Conservation (phyloP, 305 asterid species). For the Fraxinus nigra region DNA sequence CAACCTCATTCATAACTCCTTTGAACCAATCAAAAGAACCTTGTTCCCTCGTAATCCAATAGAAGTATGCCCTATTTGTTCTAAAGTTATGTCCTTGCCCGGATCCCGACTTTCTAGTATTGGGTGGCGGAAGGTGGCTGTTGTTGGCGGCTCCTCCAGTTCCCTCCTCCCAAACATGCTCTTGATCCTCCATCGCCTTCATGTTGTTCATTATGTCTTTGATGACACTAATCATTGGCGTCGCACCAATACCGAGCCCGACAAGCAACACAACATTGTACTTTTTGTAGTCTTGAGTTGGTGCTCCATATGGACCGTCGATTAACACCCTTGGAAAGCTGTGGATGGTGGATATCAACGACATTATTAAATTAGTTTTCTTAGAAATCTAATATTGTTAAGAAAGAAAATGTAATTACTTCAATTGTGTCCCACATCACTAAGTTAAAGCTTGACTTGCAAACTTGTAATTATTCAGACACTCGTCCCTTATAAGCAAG, state of each 20-base stretch:
- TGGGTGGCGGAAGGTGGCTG: constrained; percentile 3
- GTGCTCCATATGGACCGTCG: constrained; percentile 89
- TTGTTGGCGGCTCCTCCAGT: neutral
- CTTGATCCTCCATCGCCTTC: constrained; percentile 45
- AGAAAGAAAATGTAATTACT: neutral
- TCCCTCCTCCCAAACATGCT: constrained; percentile 41
- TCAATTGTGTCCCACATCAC: neutral
- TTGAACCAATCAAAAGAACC: constrained; percentile 94
- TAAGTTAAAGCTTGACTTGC: neutral
- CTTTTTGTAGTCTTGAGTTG: constrained; percentile 81
- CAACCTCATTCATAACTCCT: constrained; percentile 77
- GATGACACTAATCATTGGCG: constrained; percentile 86
- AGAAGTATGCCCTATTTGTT: constrained; percentile 71
- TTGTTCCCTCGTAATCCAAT: constrained; percentile 85
- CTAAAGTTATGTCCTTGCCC: constrained; percentile 40
- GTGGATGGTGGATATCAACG: neutral
- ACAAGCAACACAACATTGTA: constrained; percentile 72
- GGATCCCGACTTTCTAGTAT: constrained; percentile 28
- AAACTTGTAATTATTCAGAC: neutral
- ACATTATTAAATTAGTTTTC: neutral
- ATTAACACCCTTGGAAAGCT: constrained; percentile 73
- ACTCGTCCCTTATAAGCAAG: neutral
- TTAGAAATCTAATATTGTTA: neutral
- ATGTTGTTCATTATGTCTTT: constrained; percentile 80
- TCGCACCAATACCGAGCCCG: constrained; percentile 84